A percentile compares a stretch with the other conserved stretches of the same genome.
Evolutionary conservation across 768 basidiomycete genomes (phyloP).

Genomic region (Boletus pseudopeckii): DNA sequence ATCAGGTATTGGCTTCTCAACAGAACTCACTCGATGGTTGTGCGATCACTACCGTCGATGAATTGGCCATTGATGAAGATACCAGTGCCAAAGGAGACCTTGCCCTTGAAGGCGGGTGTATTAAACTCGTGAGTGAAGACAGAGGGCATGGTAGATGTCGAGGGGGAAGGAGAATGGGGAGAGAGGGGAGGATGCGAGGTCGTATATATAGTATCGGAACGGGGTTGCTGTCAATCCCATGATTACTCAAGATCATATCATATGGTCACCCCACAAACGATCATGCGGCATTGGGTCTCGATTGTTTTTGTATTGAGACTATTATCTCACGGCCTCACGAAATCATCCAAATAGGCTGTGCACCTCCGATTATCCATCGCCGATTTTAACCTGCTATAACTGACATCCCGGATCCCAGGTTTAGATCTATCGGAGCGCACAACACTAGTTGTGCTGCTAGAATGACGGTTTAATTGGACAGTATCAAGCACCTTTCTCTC

Average conservation of each 20-base stretch:
- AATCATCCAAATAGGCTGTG: too few species aligned
- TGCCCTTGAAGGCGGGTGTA: conserved; percentile 55
- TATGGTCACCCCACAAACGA: neutral
- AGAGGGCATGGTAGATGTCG: conserved; percentile 35
- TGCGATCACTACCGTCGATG: conserved; percentile 49
- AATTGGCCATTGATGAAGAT: conserved; percentile 73
- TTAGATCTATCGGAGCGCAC: too few species aligned
- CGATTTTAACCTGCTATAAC: too few species aligned
- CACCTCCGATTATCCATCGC: too few species aligned
- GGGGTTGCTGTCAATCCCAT: too few species aligned
- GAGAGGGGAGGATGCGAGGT: neutral
- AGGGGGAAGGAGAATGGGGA: neutral
- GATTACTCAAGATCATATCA: neutral
- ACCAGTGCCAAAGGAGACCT: conserved; percentile 55
- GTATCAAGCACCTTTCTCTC: too few species aligned
- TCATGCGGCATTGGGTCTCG: too few species aligned
- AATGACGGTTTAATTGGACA: too few species aligned
- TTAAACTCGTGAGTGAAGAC: conserved; percentile 51
- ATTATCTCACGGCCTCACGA: too few species aligned
- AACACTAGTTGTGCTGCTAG: too few species aligned
- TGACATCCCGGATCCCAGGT: too few species aligned
- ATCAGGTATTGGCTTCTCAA: neutral
- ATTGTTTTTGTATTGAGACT: too few species aligned
- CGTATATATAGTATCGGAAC: conserved; percentile 22
- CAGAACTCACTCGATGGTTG: conserved; percentile 66